Base-by-base conservation (phyloP, 768 basidiomycete species). In the Coprinellus micaceus region DNA sequence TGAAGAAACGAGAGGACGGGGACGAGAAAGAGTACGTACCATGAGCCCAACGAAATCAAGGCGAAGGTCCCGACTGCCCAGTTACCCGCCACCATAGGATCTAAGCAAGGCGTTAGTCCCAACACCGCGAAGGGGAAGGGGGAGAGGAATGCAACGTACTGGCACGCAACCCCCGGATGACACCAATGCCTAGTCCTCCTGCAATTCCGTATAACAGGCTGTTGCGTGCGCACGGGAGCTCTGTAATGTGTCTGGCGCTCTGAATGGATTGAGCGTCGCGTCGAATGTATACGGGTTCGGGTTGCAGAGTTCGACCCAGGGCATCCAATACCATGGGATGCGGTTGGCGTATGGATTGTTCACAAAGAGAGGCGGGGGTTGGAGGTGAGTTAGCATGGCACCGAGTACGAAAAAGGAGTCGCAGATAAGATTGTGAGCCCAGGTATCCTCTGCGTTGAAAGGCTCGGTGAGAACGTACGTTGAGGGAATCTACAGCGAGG, bases 51-150 rank as follows among this genome's bases (percentile, higher is more conserved):
- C 2, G 89, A 86, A 39, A 91, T 76, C 21, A 85, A 59, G 60
- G 82, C 71, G 63, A 89, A 93, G 1, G 89, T 85, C 5, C 82
- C 88, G 19, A 90, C 77, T 13, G 86, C 89, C 91, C 91, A 93
- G 66, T 90, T 83, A 2, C 82, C 85, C 36, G 88, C 89, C 37
- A 82, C 76, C 56, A 88, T 76, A 1, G 83, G 77, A 29, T 76
- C 90, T 88, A 56, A 40, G 15, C 25, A 44, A n/a, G 24, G 11
- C 12, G 29, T 10, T 44, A 15, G 11, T 19, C 9, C n/a, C 6
- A 21, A 7, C 43, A 44, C 21, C 10, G n/a, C 26, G 44, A 13
- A 25, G n/a, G n/a, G 12, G 21, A 46, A 22, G 22, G 44, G 17
- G 36, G 36, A 9, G 17, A 44, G 41, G 21, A 13, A 26, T 3